phyloP scores from a whole-genome alignment of 1,139 yeast species.

The Wickerhamomyces sp. region DNA sequence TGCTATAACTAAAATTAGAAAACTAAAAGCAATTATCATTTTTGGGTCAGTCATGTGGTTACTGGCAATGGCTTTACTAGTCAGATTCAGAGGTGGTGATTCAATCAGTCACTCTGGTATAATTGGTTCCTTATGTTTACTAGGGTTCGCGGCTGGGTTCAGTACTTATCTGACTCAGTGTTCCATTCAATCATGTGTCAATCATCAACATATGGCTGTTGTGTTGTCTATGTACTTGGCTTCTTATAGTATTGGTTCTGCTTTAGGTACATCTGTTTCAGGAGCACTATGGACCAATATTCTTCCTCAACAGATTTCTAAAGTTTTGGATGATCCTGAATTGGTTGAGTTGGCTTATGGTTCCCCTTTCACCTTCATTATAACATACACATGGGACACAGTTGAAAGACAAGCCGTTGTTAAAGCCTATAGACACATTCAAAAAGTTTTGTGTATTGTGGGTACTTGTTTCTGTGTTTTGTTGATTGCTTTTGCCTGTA shows the following conservation, averaged over 20 bases:
- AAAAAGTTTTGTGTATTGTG: conserved; percentile 48
- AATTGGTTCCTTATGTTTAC: conserved; percentile 55
- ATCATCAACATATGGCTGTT: conserved; percentile 54
- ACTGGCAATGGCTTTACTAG: conserved; percentile 50
- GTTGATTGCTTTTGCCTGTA: conserved; percentile 40
- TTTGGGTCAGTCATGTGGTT: conserved; percentile 53
- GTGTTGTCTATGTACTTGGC: conserved; percentile 50
- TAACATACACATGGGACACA: conserved; percentile 48
- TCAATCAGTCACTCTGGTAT: conserved; percentile 44
- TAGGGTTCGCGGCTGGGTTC: conserved; percentile 72
- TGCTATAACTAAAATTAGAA: conserved; percentile 43
- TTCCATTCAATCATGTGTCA: conserved; percentile 54
- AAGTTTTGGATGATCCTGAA: conserved; percentile 19
- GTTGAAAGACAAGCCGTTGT: conserved; percentile 51
- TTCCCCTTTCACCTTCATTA: conserved; percentile 42
- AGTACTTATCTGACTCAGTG: conserved; percentile 46
- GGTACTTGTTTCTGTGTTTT: conserved; percentile 54
- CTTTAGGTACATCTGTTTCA: conserved; percentile 31
- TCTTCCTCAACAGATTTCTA: conserved; percentile 32
- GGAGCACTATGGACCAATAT: conserved; percentile 59
- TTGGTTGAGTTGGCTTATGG: conserved; percentile 37
- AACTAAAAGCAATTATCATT: conserved; percentile 54
- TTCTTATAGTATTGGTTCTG: conserved; percentile 49
- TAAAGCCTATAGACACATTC: conserved; percentile 50
- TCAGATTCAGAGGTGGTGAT: conserved; percentile 47